phyloP scores from a whole-genome alignment of 192 early-diverging fungal genomes.

The Linnemannia elongata region DNA sequence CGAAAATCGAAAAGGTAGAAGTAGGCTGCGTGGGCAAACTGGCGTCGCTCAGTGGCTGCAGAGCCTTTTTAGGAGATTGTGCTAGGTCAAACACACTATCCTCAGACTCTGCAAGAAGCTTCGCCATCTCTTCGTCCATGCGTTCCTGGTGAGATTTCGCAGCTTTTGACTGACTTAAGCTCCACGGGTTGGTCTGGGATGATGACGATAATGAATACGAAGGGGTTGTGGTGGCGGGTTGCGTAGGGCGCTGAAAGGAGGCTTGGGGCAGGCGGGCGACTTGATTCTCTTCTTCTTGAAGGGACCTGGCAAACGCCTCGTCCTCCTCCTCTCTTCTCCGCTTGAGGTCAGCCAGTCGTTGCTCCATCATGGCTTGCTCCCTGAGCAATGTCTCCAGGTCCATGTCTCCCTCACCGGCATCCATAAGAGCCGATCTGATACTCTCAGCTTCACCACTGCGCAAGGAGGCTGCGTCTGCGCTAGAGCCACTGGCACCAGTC shows the following conservation, averaged over 20 bases:
- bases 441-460: conserved; percentile 14
- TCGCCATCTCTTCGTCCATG: conserved; percentile 50
- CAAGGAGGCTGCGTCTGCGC: background rate
- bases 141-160: conserved; percentile 44
- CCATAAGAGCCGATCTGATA: conserved; percentile 17
- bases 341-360: conserved; percentile 37
- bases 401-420: conserved; percentile 33
- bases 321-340: conserved; percentile 45
- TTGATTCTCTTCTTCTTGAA: conserved; percentile 38
- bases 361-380: conserved; percentile 45
- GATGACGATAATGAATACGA: background rate
- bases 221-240: background rate
- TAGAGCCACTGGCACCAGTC: conserved; percentile 5
- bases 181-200: background rate
- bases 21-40: background rate
- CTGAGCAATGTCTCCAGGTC: conserved; percentile 37
- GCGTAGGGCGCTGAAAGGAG: background rate
- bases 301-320: conserved; percentile 32
- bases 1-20: conserved; percentile 34
- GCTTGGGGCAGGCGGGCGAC: background rate
- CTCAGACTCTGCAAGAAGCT: conserved; percentile 38
- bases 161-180: conserved; percentile 17
- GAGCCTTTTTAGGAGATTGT: conserved; percentile 13
- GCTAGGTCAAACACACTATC: conserved; percentile 30
- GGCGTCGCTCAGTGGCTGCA: background rate